Evolutionary conservation across 2,329 filamentous ascomycete species (phyloP), one percentile per base, ranked within the genome.

Genomic region (Harringtonia aguacate): DNA sequence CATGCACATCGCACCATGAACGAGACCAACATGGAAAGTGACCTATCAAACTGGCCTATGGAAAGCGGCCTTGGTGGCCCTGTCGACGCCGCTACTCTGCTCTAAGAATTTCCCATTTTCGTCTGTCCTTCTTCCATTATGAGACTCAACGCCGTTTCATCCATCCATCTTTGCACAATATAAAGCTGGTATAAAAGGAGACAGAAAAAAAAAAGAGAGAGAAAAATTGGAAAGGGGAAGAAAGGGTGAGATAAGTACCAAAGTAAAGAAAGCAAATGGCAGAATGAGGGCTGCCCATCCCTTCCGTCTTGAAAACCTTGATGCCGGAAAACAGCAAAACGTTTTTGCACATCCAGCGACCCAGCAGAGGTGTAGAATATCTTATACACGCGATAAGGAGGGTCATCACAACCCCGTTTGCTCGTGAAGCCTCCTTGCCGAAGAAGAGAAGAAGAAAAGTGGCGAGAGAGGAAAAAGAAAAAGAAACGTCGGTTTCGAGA

Each of bases 321-420:
- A n/a, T n/a, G n/a, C n/a, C n/a, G n/a, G n/a, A n/a, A n/a, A n/a
- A n/a, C n/a, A n/a, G n/a, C n/a, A n/a, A n/a, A n/a, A n/a, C n/a
- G n/a, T n/a, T n/a, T n/a, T n/a, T n/a, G n/a, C n/a, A n/a, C n/a
- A n/a, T n/a, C n/a, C n/a, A n/a, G n/a, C n/a, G n/a, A n/a, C n/a
- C n/a, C n/a, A n/a, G n/a, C n/a, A n/a, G n/a, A n/a, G n/a, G n/a
- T n/a, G n/a, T n/a, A n/a, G n/a, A n/a, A n/a, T n/a, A n/a, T n/a
- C n/a, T n/a, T n/a, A n/a, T n/a, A n/a, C n/a, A n/a, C n/a, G n/a
- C n/a, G n/a, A n/a, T n/a, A 48, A 50, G 29, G 41, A 57, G 55
- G 56, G n/a, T n/a, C 58, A 58, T 60, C 56, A 56, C 51, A 50
- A 50, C 50, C 51, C 41, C 45, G 44, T 41, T 21, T 34, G 27